Percentiles rank a stretch among this genome's conserved stretches.
phyloP scores from a whole-genome alignment of 352 stramenopile genomes.

The Globisporangium nunn region DNA sequence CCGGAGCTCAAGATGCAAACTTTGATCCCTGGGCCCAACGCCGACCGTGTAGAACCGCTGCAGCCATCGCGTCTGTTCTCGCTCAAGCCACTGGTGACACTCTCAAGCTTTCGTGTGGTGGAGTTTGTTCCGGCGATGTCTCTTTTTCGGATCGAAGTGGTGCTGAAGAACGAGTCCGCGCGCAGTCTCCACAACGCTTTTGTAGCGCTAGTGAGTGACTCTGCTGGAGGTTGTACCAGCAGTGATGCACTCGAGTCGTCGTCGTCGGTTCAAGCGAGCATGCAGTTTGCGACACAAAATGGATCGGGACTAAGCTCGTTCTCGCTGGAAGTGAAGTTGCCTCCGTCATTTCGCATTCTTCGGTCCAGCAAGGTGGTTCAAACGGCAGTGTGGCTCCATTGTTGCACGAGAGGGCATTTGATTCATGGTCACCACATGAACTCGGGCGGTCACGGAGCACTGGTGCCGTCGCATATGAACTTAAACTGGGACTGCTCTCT shows the following conservation, averaged over 20 bases:
- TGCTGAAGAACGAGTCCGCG: slow-evolving; percentile 20
- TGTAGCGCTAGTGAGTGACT: slow-evolving; percentile 14
- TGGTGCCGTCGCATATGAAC: neutral
- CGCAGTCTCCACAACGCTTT: slow-evolving; percentile 17
- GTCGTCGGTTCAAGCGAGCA: slow-evolving; percentile 2
- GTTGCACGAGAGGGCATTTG: neutral
- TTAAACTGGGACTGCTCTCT: slow-evolving; percentile 1
- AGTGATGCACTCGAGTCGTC: slow-evolving; percentile 1
- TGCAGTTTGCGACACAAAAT: neutral
- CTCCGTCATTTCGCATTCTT: slow-evolving; percentile 5
- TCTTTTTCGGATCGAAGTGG: slow-evolving; percentile 22
- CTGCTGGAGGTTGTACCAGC: neutral
- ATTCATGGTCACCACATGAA: neutral
- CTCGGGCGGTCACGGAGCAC: neutral
- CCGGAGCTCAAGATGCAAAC: slow-evolving; percentile 4
- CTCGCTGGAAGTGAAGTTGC: slow-evolving; percentile 1
- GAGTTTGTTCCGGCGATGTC: slow-evolving; percentile 31
- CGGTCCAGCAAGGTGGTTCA: slow-evolving; percentile 1
- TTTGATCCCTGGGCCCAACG: slow-evolving; percentile 2
- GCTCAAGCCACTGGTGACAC: slow-evolving; percentile 15
- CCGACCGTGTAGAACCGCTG: neutral
- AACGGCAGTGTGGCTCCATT: slow-evolving; percentile 17
- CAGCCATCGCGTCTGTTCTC: neutral
- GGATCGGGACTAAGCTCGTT: slow-evolving; percentile 4
- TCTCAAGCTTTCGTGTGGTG: slow-evolving; percentile 27